Conservation (phyloP, 1,139 yeast genomes). For the Nakaseomyces nivariensis region DNA sequence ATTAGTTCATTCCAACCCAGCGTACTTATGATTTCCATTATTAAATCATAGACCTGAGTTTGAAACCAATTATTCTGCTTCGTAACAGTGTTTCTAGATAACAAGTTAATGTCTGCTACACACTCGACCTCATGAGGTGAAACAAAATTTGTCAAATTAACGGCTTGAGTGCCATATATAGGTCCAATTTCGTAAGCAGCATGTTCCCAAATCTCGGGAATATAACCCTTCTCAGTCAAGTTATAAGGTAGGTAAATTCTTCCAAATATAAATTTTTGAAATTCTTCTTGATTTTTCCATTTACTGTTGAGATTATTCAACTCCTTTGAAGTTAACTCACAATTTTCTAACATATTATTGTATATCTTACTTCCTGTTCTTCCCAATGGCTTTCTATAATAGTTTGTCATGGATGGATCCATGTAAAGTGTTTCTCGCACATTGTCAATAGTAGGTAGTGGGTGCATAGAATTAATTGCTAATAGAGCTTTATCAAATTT, state of each 20-base stretch:
- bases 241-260: constrained; percentile 59
- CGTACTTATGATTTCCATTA: constrained; percentile 48
- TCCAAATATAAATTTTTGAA: constrained; percentile 35
- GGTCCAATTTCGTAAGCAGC: constrained; percentile 33
- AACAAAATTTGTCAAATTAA: constrained; percentile 34
- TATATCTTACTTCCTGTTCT: background rate
- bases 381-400: constrained; percentile 25
- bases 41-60: constrained; percentile 55
- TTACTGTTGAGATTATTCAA: constrained; percentile 36
- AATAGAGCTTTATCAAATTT: constrained; percentile 70
- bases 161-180: constrained; percentile 51
- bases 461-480: constrained; percentile 84
- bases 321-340: constrained; percentile 56
- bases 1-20: constrained; percentile 90
- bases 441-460: constrained; percentile 17
- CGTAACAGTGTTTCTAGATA: constrained; percentile 65
- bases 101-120: constrained; percentile 53
- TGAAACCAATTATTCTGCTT: constrained; percentile 69
- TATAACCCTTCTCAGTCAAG: constrained; percentile 53
- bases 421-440: constrained; percentile 13
- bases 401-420: constrained; percentile 13
- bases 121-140: constrained; percentile 35
- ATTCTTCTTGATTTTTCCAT: constrained; percentile 17
- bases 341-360: constrained; percentile 33
- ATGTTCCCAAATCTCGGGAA: constrained; percentile 44